These are phyloP conservation scores for Tuber microsphaerosporum DNA, from an alignment of 495 filamentous ascomycete species.

Conservation along the genomic window DNA sequence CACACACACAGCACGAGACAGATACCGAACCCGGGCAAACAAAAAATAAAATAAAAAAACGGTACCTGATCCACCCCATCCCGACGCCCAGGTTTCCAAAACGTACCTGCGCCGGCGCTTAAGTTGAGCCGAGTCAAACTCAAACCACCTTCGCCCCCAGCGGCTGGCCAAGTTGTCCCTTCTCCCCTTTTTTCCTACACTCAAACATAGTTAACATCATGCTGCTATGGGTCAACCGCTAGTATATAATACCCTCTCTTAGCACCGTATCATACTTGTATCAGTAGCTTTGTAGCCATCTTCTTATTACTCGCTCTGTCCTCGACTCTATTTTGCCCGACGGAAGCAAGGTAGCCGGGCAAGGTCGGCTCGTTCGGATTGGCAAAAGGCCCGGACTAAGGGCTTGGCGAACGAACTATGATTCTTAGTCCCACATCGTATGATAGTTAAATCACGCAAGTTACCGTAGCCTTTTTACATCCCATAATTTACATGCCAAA, in stretches of 20 bases:
- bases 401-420: not conserved
- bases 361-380: not conserved
- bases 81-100: not conserved
- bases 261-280: too few relatives aligned
- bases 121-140: not conserved
- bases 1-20: not conserved
- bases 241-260: not conserved
- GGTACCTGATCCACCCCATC: not conserved
- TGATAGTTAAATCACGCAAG: not conserved
- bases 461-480: not conserved
- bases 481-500: not conserved
- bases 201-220: too few relatives aligned
- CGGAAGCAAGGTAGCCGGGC: not conserved
- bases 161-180: not conserved
- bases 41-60: not conserved
- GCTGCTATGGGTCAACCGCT: too few relatives aligned
- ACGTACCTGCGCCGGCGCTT: conserved; percentile 5
- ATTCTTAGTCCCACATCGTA: not conserved
- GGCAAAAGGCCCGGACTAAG: not conserved
- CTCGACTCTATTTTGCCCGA: not conserved
- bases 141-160: not conserved
- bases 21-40: not conserved
- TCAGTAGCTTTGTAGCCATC: not conserved
- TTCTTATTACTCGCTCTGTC: not conserved
- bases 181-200: not conserved